A percentile compares a stretch with the other conserved stretches of the same genome.
Conservation (phyloP, 768 basidiomycete genomes). For the Symmetrospora coprosmae region DNA sequence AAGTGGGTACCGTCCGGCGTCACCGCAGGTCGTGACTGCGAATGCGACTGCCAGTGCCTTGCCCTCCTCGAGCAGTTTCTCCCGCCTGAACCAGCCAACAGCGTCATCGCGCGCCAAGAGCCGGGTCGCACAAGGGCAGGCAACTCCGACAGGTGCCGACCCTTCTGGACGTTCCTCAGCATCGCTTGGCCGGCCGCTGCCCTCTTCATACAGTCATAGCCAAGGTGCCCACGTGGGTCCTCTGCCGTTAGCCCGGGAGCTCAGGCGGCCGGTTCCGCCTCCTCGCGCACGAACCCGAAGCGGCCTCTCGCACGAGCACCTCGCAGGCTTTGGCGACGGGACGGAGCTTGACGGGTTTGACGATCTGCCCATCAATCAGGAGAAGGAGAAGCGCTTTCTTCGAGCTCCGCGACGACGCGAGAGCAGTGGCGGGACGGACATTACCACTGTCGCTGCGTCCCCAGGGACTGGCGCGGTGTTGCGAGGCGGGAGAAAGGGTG, state of each 20-base stretch:
- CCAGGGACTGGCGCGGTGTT: not conserved
- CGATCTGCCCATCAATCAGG: slow-evolving; percentile 37
- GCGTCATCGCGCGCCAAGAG: slow-evolving; percentile 2
- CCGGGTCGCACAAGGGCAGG: not conserved
- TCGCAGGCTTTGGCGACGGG: slow-evolving; percentile 37
- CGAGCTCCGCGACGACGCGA: not conserved
- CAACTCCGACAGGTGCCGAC: not conserved
- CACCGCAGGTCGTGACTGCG: no score
- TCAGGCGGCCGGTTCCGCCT: not conserved
- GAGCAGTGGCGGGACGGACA: not conserved
- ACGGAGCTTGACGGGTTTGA: slow-evolving; percentile 41
- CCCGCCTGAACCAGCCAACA: not conserved
- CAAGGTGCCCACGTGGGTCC: no score
- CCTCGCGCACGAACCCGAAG: not conserved
- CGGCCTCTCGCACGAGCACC: not conserved
- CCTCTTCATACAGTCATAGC: not conserved
- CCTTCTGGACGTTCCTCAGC: slow-evolving; percentile 15
- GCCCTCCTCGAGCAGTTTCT: not conserved
- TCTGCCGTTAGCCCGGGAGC: not conserved
- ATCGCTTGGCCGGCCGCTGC: not conserved
- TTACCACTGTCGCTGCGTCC: not conserved
- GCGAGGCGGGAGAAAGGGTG: not conserved
- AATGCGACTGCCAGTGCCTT: no score
- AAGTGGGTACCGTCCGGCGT: no score
- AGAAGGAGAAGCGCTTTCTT: slow-evolving; percentile 27